These are phyloP conservation scores for Calonectria henricotiae DNA, from an alignment of 2,329 filamentous ascomycete species.

Conservation along the genomic window DNA sequence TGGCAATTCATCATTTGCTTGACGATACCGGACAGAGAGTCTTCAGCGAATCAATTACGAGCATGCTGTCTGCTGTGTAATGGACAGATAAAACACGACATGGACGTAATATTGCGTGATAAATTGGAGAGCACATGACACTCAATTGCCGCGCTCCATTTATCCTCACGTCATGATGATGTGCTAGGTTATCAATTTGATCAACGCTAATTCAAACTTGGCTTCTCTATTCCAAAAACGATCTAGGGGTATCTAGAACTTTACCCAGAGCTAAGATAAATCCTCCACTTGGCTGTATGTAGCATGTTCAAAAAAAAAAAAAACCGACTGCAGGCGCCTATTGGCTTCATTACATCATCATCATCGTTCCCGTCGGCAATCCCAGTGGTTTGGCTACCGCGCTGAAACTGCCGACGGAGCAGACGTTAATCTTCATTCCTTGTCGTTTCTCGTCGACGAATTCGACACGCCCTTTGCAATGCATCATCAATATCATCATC, in stretches of 20 bases:
- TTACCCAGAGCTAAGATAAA: neutral
- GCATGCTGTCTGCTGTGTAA: no score
- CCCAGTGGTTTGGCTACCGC: neutral
- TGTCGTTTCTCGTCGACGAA: neutral
- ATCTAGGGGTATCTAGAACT: conserved; percentile 19
- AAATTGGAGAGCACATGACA: no score
- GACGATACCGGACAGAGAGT: no score
- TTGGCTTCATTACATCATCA: conserved; percentile 23
- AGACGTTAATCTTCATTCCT: neutral
- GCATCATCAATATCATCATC: neutral
- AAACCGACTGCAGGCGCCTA: neutral
- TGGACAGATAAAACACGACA: no score
- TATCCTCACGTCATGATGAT: neutral
- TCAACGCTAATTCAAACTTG: conserved; percentile 1
- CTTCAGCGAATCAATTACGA: no score
- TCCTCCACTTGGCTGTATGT: neutral
- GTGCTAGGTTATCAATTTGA: neutral
- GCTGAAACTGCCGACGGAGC: neutral
- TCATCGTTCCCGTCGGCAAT: neutral
- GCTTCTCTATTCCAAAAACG: conserved; percentile 4
- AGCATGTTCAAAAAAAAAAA: no score
- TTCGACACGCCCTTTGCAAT: neutral
- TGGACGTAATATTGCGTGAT: no score
- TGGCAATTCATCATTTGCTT: no score
- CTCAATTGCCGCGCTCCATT: neutral